phyloP scores from a whole-genome alignment of 148 eudicot species.

The Beta vulgaris region DNA sequence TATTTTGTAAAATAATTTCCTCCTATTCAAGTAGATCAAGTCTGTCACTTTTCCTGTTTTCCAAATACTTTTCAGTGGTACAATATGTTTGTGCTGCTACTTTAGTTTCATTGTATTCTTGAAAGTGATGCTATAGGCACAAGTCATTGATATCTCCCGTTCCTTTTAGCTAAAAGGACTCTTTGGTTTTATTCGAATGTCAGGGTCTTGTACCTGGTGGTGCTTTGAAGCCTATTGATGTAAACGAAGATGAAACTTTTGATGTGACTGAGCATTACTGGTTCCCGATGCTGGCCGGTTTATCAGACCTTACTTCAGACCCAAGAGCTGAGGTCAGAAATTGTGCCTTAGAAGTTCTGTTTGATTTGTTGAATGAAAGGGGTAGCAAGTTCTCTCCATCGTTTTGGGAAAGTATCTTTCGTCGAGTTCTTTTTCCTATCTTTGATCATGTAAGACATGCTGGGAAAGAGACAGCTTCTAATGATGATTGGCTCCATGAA shows the following conservation, averaged over 20 bases:
- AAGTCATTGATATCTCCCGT: background rate
- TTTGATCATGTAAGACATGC: slow-evolving; percentile 93
- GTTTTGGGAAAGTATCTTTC: slow-evolving; percentile 94
- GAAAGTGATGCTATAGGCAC: background rate
- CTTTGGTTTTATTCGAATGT: slow-evolving; percentile 23
- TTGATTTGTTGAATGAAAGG: slow-evolving; percentile 93
- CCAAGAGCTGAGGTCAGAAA: slow-evolving; percentile 88
- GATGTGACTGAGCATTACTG: slow-evolving; percentile 98
- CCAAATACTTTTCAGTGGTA: slow-evolving; percentile 1
- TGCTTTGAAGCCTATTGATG: slow-evolving; percentile 79
- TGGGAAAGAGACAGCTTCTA: slow-evolving; percentile 70
- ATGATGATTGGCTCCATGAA: slow-evolving; percentile 89
- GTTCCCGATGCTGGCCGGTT: slow-evolving; percentile 99
- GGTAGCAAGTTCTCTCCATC: slow-evolving; percentile 90
- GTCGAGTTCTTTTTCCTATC: slow-evolving; percentile 87
- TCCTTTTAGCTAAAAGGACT: slow-evolving; percentile 2
- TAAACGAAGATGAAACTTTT: slow-evolving; percentile 46
- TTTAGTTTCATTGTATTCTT: background rate
- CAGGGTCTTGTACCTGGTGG: slow-evolving; percentile 99
- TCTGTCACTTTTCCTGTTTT: background rate
- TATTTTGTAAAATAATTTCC: background rate
- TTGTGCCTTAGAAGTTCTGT: slow-evolving; percentile 95
- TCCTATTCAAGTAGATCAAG: background rate
- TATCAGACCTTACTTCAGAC: slow-evolving; percentile 95
- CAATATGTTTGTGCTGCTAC: background rate